Evolutionary conservation across 2,329 filamentous ascomycete species (phyloP).

Genomic region (Rhexocercosporidium sp.): DNA sequence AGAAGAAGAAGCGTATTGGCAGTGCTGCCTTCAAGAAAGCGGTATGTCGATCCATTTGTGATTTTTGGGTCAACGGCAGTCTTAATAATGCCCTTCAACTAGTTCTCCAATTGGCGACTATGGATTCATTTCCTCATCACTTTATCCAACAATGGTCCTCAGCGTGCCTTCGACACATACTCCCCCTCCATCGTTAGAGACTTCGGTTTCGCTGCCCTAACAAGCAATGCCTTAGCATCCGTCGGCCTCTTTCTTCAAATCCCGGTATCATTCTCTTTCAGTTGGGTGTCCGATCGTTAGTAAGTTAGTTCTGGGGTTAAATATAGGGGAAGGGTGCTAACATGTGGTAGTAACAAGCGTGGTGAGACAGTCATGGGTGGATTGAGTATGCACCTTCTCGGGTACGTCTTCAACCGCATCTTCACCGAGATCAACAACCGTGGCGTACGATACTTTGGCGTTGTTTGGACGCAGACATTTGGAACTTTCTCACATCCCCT

Average conservation of each 20-base stretch:
- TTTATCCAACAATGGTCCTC: conserved; percentile 32
- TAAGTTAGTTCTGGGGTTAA: not conserved
- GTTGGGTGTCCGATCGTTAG: conserved; percentile 17
- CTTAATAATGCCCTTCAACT: not conserved
- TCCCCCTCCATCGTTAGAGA: conserved; percentile 37
- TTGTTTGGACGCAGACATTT: conserved; percentile 17
- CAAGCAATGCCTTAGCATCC: conserved; percentile 41
- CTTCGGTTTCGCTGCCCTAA: conserved; percentile 35
- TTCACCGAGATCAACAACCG: conserved; percentile 14
- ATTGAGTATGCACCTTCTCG: conserved; percentile 12
- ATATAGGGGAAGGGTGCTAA: not conserved
- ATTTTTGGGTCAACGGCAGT: not conserved
- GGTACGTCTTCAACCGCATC: conserved; percentile 18
- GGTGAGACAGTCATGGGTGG: conserved; percentile 17
- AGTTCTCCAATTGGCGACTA: conserved; percentile 34
- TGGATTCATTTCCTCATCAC: conserved; percentile 35
- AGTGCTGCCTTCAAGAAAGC: conserved; percentile 39
- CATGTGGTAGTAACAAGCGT: conserved; percentile 10
- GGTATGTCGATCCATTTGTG: not conserved
- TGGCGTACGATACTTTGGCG: conserved; percentile 11
- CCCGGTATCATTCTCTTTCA: conserved; percentile 24
- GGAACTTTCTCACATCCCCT: conserved; percentile 11
- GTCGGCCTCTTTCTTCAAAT: conserved; percentile 30
- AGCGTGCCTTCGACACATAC: conserved; percentile 40
- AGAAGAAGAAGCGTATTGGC: conserved; percentile 39